Evolutionary conservation across 306 rosid genomes (phyloP).

Genomic region (Trifolium dubium): DNA sequence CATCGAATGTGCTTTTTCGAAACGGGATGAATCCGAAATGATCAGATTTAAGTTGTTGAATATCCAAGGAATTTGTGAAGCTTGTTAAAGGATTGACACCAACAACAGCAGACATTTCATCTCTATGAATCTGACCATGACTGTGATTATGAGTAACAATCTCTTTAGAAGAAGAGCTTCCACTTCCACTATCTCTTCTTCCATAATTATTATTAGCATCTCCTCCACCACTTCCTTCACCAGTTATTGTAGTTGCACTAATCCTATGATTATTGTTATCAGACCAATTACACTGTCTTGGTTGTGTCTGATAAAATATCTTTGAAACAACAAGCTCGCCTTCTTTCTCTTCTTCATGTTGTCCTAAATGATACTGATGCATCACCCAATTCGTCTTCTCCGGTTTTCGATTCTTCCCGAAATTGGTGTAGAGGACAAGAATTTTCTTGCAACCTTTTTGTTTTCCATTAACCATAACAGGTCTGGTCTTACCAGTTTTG

Average conservation of each 20-base stretch:
- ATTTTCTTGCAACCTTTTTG: slow-evolving; percentile 98
- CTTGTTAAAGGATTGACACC: slow-evolving; percentile 52
- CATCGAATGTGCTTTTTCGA: slow-evolving; percentile 68
- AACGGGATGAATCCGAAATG: slow-evolving; percentile 80
- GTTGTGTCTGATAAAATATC: slow-evolving; percentile 95
- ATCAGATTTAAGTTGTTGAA: slow-evolving; percentile 74
- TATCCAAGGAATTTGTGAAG: slow-evolving; percentile 58
- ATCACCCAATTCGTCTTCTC: slow-evolving; percentile 98
- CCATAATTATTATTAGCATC: slow-evolving; percentile 21
- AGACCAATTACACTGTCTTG: slow-evolving; percentile 94
- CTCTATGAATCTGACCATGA: slow-evolving; percentile 37
- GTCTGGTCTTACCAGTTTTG: slow-evolving; percentile 94
- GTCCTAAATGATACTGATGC: slow-evolving; percentile 96
- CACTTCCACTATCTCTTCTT: slow-evolving; percentile 56
- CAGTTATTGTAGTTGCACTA: slow-evolving; percentile 44
- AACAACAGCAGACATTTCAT: slow-evolving; percentile 56
- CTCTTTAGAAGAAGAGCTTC: slow-evolving; percentile 84
- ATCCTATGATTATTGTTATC: slow-evolving; percentile 33
- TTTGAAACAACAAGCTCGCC: slow-evolving; percentile 95
- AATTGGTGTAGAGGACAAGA: slow-evolving; percentile 87
- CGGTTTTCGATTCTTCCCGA: slow-evolving; percentile 91
- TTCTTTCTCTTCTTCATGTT: slow-evolving; percentile 89
- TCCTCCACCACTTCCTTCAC: slow-evolving; percentile 56
- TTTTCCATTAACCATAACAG: slow-evolving; percentile 84
- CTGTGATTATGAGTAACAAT: slow-evolving; percentile 36